A percentile compares a stretch with the other conserved stretches of the same genome.
Conservation (phyloP, 2,329 filamentous ascomycete genomes). For the Clonostachys chloroleuca region DNA sequence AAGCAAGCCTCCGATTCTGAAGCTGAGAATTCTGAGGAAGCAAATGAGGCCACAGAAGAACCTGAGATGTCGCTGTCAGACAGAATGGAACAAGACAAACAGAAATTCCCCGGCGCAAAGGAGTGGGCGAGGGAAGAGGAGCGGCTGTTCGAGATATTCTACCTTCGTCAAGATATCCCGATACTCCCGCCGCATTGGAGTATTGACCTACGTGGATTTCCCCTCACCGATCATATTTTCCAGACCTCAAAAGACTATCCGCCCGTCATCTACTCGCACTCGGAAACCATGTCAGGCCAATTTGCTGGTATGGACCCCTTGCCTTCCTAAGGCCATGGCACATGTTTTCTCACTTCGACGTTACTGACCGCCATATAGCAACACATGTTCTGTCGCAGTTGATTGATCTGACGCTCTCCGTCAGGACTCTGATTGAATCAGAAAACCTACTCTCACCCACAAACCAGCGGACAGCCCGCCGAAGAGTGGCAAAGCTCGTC, state of each 20-base stretch:
- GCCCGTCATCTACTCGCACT: conserved; percentile 30
- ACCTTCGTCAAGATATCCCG: conserved; percentile 31
- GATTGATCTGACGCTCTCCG: conserved; percentile 29
- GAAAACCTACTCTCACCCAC: conserved; percentile 17
- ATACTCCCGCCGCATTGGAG: conserved; percentile 33
- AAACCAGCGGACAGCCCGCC: not conserved
- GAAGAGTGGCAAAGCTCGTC: conserved; percentile 18
- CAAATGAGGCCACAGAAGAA: not conserved
- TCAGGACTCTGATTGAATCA: conserved; percentile 26
- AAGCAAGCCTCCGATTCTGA: not conserved
- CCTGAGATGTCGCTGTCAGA: conserved; percentile 4
- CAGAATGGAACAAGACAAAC: conserved; percentile 39
- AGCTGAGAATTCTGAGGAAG: not conserved
- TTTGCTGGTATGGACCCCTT: too few relatives aligned
- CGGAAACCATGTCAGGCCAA: too few relatives aligned
- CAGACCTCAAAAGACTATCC: conserved; percentile 17
- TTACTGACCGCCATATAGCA: not conserved
- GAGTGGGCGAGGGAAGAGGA: conserved; percentile 48
- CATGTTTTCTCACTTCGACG: too few relatives aligned
- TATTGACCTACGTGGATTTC: conserved; percentile 31
- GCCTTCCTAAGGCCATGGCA: too few relatives aligned
- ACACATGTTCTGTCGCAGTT: conserved; percentile 18
- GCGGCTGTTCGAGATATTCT: conserved; percentile 33
- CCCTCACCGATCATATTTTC: conserved; percentile 29
- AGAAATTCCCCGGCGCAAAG: conserved; percentile 32